phyloP scores from a whole-genome alignment of 768 basidiomycete genomes.

The Suillus lakei region DNA sequence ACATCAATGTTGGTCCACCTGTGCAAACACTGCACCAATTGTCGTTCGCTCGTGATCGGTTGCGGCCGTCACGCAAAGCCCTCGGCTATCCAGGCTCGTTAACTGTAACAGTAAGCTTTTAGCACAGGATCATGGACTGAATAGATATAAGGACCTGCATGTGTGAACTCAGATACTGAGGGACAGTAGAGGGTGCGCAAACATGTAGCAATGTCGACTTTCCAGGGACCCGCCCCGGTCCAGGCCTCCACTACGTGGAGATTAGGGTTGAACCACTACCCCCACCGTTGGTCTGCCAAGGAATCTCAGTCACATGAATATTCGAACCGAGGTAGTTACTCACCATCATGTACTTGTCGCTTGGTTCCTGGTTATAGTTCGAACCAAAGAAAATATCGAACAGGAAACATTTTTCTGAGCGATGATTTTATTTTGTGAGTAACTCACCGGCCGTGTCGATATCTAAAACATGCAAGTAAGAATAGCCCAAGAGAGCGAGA shows the following conservation, averaged over 20 bases:
- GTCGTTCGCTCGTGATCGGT: too few species aligned
- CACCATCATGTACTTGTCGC: slow-evolving; percentile 68
- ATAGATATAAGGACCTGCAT: too few species aligned
- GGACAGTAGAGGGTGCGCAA: too few species aligned
- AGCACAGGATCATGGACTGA: too few species aligned
- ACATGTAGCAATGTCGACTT: too few species aligned
- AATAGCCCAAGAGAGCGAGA: slow-evolving; percentile 9
- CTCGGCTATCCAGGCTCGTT: too few species aligned
- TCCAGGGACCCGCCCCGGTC: too few species aligned
- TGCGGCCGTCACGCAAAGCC: too few species aligned
- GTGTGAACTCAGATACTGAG: too few species aligned
- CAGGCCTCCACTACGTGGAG: slow-evolving; percentile 92
- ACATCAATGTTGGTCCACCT: too few species aligned
- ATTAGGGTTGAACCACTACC: slow-evolving; percentile 93
- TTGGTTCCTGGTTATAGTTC: slow-evolving; percentile 82
- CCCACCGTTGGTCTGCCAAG: slow-evolving; percentile 75
- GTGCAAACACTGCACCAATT: too few species aligned
- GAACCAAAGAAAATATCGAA: slow-evolving; percentile 95
- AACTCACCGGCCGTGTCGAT: slow-evolving; percentile 87
- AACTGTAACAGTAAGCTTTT: too few species aligned
- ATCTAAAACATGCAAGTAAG: slow-evolving; percentile 50
- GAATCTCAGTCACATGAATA: not conserved
- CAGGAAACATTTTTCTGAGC: slow-evolving; percentile 50
- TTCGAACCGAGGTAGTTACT: slow-evolving; percentile 9
- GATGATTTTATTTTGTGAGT: not conserved